A percentile compares a stretch with the other conserved stretches of the same genome.
Evolutionary conservation across 345 rosid species (phyloP).

Genomic region (Eucalyptus erythrocorys): DNA sequence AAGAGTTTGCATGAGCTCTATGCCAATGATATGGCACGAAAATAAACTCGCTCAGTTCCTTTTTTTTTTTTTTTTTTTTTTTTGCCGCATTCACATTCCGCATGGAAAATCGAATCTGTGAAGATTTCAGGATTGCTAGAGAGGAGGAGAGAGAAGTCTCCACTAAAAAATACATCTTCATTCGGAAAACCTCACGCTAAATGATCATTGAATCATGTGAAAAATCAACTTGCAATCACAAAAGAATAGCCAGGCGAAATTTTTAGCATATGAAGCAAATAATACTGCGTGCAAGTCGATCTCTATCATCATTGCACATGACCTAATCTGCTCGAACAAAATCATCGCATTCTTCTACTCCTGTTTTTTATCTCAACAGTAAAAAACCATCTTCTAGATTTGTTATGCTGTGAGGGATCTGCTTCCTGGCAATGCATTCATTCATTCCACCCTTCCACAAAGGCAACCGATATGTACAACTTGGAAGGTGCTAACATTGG

Average conservation of each 20-base stretch:
- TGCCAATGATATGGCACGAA: neutral
- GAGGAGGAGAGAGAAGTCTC: neutral
- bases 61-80: neutral
- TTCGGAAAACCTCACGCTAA: neutral
- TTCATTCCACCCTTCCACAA: neutral
- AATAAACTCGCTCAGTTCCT: neutral
- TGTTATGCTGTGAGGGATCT: neutral
- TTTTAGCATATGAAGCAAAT: neutral
- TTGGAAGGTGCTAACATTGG: neutral
- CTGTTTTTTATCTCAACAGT: neutral
- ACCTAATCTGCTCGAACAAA: neutral
- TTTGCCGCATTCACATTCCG: neutral
- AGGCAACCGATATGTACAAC: neutral
- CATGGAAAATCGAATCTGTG: neutral
- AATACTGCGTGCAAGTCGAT: neutral
- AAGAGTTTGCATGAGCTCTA: neutral
- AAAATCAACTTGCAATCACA: neutral
- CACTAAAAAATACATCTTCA: neutral
- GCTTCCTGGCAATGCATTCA: neutral
- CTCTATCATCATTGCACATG: neutral
- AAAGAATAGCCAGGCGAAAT: neutral
- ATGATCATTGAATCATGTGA: neutral
- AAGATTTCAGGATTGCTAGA: neutral
- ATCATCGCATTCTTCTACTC: neutral
- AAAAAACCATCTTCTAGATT: neutral